Base-by-base conservation (phyloP, 2,329 filamentous ascomycete species). In the Alternaria hordeiaustralica region DNA sequence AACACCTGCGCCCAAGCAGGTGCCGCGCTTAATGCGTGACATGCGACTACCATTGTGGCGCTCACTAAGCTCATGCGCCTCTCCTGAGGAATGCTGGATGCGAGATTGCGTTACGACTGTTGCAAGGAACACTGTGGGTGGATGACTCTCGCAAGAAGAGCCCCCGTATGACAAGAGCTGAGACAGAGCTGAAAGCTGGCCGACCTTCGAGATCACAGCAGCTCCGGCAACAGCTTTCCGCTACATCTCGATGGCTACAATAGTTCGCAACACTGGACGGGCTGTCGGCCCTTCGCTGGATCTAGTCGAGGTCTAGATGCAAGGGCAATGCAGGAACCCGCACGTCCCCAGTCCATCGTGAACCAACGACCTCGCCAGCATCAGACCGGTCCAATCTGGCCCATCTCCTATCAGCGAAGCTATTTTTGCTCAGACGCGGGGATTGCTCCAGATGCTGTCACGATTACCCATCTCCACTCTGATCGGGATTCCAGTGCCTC, bases 291-390 rank as follows among this genome's bases (percentile, higher is more conserved):
- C 57, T 59, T 62, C 21, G 49, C 51, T 49, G 49, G 20, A 26
- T 47, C 47, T 69, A 70, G 70, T 61, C 47, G 26, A 58, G 66
- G 68, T 63, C 68, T 66, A 71, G 68, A 72, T 55, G 66, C 67
- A 60, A 58, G 55, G 23, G 49, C 63, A 60, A 70, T 68, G 68
- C 66, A 73, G 71, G 71, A 74, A 74, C 71, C 71, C 71, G 69
- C 58, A 61, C 33, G 61, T 64, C 45, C 49, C 59, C 57, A 61
- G 57, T 50, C 15, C 49, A 51, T 49, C 46, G 44, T 60, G 26
- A 56, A 21, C 58, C 62, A 57, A 60, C 54, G 46, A 58, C 44
- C 41, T 64, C 45, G 53, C 50, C 54, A 57, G 26, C 54, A 25
- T n/a, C 45, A 63, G 54, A 61, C 54, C 43, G 56, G 61, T 66